A percentile compares a stretch with the other conserved stretches of the same genome.
Evolutionary conservation across 2,329 filamentous ascomycete genomes (phyloP).

Genomic region (Arthrobotrys sinensis): DNA sequence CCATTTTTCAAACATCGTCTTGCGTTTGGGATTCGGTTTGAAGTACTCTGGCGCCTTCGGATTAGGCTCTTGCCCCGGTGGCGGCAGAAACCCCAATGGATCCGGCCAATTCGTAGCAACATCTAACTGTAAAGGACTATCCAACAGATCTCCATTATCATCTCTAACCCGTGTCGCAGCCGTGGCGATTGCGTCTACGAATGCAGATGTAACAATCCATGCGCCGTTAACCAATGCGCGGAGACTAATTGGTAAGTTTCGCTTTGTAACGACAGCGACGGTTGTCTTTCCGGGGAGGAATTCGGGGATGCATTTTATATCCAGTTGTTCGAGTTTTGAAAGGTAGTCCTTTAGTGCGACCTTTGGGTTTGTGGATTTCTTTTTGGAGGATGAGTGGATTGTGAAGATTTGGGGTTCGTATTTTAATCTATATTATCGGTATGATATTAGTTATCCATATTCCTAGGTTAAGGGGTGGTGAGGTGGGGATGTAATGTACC

Average conservation of each 20-base stretch:
- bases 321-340: slow-evolving; percentile 81
- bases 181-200: slow-evolving; percentile 79
- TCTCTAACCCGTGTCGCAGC: slow-evolving; percentile 72
- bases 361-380: slow-evolving; percentile 77
- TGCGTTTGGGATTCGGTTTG: slow-evolving; percentile 77
- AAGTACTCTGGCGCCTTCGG: slow-evolving; percentile 79
- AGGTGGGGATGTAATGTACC: slow-evolving; percentile 65
- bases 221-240: slow-evolving; percentile 87
- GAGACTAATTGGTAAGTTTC: slow-evolving; percentile 89
- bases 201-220: slow-evolving; percentile 81
- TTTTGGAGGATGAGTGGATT: slow-evolving; percentile 77
- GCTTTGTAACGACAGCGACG: slow-evolving; percentile 88
- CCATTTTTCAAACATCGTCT: slow-evolving; percentile 84
- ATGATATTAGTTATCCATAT: slow-evolving; percentile 44
- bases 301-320: slow-evolving; percentile 85
- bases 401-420: slow-evolving; percentile 88
- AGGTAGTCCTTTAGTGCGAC: slow-evolving; percentile 77
- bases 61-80: slow-evolving; percentile 81
- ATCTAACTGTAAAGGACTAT: slow-evolving; percentile 80
- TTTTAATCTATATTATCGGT: slow-evolving; percentile 74
- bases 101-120: slow-evolving; percentile 86
- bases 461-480: slow-evolving; percentile 61
- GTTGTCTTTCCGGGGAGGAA: slow-evolving; percentile 82
- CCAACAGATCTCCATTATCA: slow-evolving; percentile 68
- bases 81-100: slow-evolving; percentile 79